Evolutionary conservation across 345 rosid genomes (phyloP), one percentile per base, ranked within the genome.

Genomic region (Carallia brachiata): DNA sequence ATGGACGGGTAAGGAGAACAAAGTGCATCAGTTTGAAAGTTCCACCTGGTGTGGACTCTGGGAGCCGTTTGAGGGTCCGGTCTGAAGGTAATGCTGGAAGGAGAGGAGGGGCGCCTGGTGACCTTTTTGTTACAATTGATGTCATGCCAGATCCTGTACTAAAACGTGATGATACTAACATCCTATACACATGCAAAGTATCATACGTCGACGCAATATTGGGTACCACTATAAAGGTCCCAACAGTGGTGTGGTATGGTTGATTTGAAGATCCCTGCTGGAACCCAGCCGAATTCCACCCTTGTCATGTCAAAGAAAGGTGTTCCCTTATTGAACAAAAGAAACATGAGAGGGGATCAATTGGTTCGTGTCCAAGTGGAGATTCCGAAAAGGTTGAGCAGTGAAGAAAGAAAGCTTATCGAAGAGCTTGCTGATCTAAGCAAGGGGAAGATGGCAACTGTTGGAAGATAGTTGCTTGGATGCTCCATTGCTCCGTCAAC

Each of bases 351-450:
- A 70, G 99, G 97, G 17, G 99, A 92, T 72, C 98, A 92, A 82
- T 72, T 96, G 83, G 99, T 96, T 13, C 91, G 98, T 8, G 97
- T 96, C 28, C 99, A 96, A 71, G 93, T 96, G 0, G 99, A 96
- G 81, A 96, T 96, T 67, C 99, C 99, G 0, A 96, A 96, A 76
- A 81, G 93, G 70, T 77, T 92, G 86, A 90, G 93, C 79, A 78
- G 83, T 36, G 94, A 92, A 60, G 99, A 96, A 83, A 85, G 83
- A 82, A 88, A 85, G 77, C 96, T 92, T 28, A 65, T 96, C 1
- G 96, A 96, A 73, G 97, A 88, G 79, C 95, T 92, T 36, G 92
- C 96, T 1, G 96, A 88, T 80, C 81, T 96, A 71, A 92, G 93
- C 77, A 96, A 92, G 81, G 86, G 82, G 77, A 92, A 90, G 80